Evolutionary conservation across 306 rosid species (phyloP).

Genomic region (Bauhinia variegata): DNA sequence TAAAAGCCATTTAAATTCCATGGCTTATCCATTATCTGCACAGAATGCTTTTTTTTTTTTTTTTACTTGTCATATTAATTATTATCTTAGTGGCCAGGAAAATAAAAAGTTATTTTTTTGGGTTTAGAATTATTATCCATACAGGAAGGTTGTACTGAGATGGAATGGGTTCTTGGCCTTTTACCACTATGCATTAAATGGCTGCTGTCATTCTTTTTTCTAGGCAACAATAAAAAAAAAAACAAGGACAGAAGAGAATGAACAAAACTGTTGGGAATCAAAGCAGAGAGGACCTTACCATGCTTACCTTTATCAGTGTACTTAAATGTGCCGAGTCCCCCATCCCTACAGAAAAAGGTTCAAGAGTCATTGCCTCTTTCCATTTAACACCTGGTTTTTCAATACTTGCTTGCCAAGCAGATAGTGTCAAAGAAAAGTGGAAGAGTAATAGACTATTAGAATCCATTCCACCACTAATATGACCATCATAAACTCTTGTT

Average conservation of each 20-base stretch:
- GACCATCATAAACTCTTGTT: conserved; percentile 43
- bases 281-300: conserved; percentile 8
- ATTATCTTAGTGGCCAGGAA: not conserved
- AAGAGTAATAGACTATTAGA: conserved; percentile 8
- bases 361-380: conserved; percentile 5
- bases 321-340: not conserved
- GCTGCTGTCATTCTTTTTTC: conserved; percentile 29
- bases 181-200: conserved; percentile 38
- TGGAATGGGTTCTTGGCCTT: conserved; percentile 16
- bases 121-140: no score
- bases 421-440: conserved; percentile 3
- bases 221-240: conserved; percentile 1
- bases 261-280: not conserved
- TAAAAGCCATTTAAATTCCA: no score
- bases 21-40: no score
- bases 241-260: not conserved
- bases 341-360: conserved; percentile 25
- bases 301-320: not conserved
- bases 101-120: not conserved
- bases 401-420: conserved; percentile 19
- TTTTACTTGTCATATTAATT: no score
- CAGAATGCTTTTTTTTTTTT: no score
- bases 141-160: not conserved
- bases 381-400: not conserved
- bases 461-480: conserved; percentile 25